phyloP scores from a whole-genome alignment of 1,284 basidiomycete species.

The Papiliotrema fonsecae region DNA sequence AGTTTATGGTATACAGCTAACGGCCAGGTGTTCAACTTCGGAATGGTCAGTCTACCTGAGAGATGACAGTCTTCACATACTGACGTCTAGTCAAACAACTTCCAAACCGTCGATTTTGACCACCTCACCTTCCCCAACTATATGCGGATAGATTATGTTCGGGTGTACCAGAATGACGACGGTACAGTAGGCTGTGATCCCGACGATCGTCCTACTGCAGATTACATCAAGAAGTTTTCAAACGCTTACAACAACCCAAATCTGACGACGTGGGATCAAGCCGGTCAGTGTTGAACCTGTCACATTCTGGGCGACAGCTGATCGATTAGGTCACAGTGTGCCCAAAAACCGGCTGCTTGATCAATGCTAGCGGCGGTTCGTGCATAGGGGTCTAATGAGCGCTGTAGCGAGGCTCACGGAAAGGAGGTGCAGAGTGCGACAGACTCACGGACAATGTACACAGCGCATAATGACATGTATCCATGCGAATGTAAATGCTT shows the following conservation, averaged over 20 bases:
- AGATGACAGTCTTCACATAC: background rate
- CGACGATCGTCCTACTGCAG: slow-evolving; percentile 42
- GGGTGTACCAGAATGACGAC: slow-evolving; percentile 50
- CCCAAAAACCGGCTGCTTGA: slow-evolving; percentile 44
- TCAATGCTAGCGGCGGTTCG: slow-evolving; percentile 30
- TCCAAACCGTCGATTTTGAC: slow-evolving; percentile 47
- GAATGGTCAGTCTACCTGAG: slow-evolving; percentile 8
- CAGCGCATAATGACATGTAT: too few species aligned
- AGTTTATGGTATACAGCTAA: background rate
- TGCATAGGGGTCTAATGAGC: too few species aligned
- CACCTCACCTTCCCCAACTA: slow-evolving; percentile 49
- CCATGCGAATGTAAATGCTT: too few species aligned
- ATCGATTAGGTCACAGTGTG: slow-evolving; percentile 12
- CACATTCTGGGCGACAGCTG: slow-evolving; percentile 15
- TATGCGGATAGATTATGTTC: slow-evolving; percentile 49
- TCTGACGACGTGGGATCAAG: slow-evolving; percentile 43
- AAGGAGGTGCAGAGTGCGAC: too few species aligned
- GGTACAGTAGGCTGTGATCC: slow-evolving; percentile 44
- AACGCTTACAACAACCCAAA: slow-evolving; percentile 45
- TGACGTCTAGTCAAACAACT: slow-evolving; percentile 43
- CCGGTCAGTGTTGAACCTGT: slow-evolving; percentile 17
- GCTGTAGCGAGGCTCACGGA: too few species aligned
- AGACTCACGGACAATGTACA: too few species aligned
- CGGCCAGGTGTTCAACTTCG: slow-evolving; percentile 30
- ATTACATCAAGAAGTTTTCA: slow-evolving; percentile 38